phyloP scores from a whole-genome alignment of 306 rosid genomes.

The Vachellia pachyceras region DNA sequence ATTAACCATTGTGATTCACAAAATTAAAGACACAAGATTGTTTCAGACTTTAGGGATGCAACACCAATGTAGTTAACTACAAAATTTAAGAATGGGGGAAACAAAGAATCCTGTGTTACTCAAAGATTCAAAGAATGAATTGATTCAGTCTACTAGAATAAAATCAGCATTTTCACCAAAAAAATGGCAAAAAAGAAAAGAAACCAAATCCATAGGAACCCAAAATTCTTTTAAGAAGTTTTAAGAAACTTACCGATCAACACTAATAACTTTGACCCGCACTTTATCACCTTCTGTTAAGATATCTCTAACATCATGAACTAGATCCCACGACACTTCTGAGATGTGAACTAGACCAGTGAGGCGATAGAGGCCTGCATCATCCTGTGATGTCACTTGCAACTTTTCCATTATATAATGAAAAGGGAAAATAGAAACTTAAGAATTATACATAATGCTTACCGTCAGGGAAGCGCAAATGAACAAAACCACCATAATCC shows the following conservation, averaged over 20 bases:
- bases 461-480: constrained; percentile 86
- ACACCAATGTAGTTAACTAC: not conserved
- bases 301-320: constrained; percentile 85
- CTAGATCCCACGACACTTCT: constrained; percentile 97
- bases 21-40: constrained; percentile 6
- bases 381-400: constrained; percentile 52
- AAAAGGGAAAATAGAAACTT: constrained; percentile 8
- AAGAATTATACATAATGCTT: constrained; percentile 31
- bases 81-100: not conserved
- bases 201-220: not conserved
- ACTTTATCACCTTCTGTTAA: constrained; percentile 68
- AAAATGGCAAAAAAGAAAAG: not conserved
- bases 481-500: constrained; percentile 91
- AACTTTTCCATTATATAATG: constrained; percentile 35
- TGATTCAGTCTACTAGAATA: constrained; percentile 7
- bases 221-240: constrained; percentile 13
- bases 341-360: constrained; percentile 90
- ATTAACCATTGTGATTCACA: not conserved
- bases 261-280: constrained; percentile 66
- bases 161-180: too few relatives aligned
- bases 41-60: not conserved
- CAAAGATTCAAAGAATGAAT: constrained; percentile 11
- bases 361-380: constrained; percentile 87
- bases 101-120: not conserved
- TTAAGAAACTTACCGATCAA: constrained; percentile 65